Evolutionary conservation across 495 filamentous ascomycete species (phyloP), one percentile per base, ranked within the genome.

Genomic region (Talaromyces adpressus): DNA sequence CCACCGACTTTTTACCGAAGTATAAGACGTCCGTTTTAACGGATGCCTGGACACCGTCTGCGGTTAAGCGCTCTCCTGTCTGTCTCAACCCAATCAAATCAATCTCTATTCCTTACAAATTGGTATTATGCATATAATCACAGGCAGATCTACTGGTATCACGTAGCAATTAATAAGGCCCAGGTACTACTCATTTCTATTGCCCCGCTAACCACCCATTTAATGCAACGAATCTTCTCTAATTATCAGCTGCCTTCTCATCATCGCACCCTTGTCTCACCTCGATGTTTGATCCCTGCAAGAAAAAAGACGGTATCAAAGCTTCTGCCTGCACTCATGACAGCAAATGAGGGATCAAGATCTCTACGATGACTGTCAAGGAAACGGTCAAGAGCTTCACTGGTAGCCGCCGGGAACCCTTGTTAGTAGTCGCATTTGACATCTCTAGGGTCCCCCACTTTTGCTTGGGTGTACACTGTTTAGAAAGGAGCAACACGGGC

Each of bases 401-500:
- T 22, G 57, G 29, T 62, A 62, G 25, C 60, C 60, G 45, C 60
- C 60, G 27, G 41, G 60, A 29, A 51, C 60, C 60, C 60, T 34
- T 12, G 60, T 22, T 36, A 62, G 36, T 45, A 49, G n/a, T 47
- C 29, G 58, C 58, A 62, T 52, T 36, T 51, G 60, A 36, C 45
- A 22, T 32, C 8, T 30, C 29, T 20, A 2, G 8, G 29, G 56
- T 32, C 30, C 8, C n/a, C 27, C 18, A 58, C 30, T 36, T 36
- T 36, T 11, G 16, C 16, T 18, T 20, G 18, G n/a, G 16, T 8
- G 56, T 36, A 32, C 29, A n/a, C 54, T 36, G n/a, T 6, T 29
- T 58, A 20, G 9, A 56, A 9, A 53, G 51, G 23, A 25, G 51
- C 18, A 53, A 23, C n/a, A 8, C 18, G 54, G n/a, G 12, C 27